phyloP scores from a whole-genome alignment of 345 rosid genomes.

The Adansonia digitata region DNA sequence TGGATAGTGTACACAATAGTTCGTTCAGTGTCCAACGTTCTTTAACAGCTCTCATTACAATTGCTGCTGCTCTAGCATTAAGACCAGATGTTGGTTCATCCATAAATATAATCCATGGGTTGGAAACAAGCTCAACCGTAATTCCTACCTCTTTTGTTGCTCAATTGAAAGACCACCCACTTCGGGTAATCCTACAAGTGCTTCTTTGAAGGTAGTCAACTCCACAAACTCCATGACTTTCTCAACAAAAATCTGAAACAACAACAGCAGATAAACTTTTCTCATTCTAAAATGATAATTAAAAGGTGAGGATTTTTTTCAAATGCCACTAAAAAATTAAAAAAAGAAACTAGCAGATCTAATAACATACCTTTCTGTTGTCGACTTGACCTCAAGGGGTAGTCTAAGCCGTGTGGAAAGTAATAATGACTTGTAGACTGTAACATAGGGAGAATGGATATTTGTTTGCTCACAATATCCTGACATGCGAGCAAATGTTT shows the following conservation, averaged over 20 bases:
- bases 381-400: constrained; percentile 52
- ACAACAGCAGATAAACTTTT: not conserved
- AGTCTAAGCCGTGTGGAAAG: constrained; percentile 66
- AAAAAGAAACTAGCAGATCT: not conserved
- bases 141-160: constrained; percentile 62
- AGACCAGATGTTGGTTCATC: constrained; percentile 73
- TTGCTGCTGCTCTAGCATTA: constrained; percentile 71
- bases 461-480: constrained; percentile 74
- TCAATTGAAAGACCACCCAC: constrained; percentile 55
- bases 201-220: constrained; percentile 41
- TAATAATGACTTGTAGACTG: constrained; percentile 54
- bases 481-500: constrained; percentile 64
- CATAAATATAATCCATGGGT: constrained; percentile 69
- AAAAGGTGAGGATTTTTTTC: not conserved
- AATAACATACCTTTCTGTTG: constrained; percentile 44
- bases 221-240: constrained; percentile 76
- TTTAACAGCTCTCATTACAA: constrained; percentile 69
- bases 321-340: no score
- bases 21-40: constrained; percentile 62
- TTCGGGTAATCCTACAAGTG: constrained; percentile 56
- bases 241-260: constrained; percentile 53
- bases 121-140: constrained; percentile 64
- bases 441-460: constrained; percentile 63
- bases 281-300: not conserved
- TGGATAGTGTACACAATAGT: constrained; percentile 70